phyloP scores from a whole-genome alignment of 805 yeast genomes.

The Ogataea nitratoaversa region DNA sequence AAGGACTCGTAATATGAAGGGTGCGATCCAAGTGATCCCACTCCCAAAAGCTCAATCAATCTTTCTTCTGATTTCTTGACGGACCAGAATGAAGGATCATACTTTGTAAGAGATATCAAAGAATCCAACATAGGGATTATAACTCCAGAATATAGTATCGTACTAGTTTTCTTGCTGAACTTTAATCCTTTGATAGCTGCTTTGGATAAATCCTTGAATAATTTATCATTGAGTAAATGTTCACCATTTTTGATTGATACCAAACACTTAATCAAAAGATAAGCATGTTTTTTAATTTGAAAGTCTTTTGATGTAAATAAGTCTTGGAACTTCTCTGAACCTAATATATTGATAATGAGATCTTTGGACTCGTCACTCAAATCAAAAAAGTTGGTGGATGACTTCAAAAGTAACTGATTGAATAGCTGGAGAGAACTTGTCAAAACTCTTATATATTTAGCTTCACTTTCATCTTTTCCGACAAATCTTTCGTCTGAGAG shows the following conservation, averaged over 20 bases:
- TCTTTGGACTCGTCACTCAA: constrained; percentile 19
- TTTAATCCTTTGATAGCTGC: constrained; percentile 41
- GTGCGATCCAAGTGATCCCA: constrained; percentile 53
- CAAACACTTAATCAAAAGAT: constrained; percentile 34
- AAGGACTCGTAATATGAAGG: constrained; percentile 42
- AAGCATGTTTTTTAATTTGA: constrained; percentile 38
- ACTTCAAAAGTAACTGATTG: constrained; percentile 18
- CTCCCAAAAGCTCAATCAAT: constrained; percentile 41
- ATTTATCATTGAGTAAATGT: constrained; percentile 23
- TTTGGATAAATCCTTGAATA: constrained; percentile 41
- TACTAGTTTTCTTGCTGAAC: constrained; percentile 29
- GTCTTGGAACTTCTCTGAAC: constrained; percentile 43
- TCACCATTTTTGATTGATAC: constrained; percentile 11
- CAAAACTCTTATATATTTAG: constrained; percentile 59
- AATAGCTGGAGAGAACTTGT: constrained; percentile 47
- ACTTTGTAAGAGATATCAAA: constrained; percentile 38
- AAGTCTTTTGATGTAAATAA: constrained; percentile 35
- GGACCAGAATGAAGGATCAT: constrained; percentile 49
- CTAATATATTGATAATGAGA: constrained; percentile 33
- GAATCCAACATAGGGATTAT: constrained; percentile 48
- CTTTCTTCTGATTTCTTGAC: constrained; percentile 45
- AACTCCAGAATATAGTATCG: constrained; percentile 41
- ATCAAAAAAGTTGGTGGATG: constrained; percentile 3
- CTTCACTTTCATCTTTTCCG: constrained; percentile 57
- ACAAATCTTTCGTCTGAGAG: constrained; percentile 73